Evolutionary conservation across 495 filamentous ascomycete species (phyloP).

Genomic region (Penicillium robsamsonii): DNA sequence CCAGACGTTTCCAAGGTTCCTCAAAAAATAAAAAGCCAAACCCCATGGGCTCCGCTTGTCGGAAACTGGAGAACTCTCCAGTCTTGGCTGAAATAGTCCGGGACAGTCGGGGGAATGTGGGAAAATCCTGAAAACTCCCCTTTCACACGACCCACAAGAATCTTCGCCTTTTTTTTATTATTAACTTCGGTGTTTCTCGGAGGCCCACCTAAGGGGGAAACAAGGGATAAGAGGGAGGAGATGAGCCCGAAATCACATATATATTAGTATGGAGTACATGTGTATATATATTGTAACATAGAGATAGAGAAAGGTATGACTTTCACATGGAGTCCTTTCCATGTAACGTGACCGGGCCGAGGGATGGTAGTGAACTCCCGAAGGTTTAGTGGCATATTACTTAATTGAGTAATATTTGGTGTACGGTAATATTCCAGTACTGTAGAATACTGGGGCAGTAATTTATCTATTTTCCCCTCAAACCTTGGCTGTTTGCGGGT

Average conservation of each 20-base stretch:
- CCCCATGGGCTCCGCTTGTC: conserved; percentile 5
- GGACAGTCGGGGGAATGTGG: conserved; percentile 7
- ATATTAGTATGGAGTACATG: too few species aligned
- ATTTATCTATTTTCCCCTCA: conserved; percentile 1
- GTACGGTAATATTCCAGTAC: not conserved
- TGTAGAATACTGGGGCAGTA: not conserved
- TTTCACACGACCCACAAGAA: conserved; percentile 1
- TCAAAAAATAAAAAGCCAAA: not conserved
- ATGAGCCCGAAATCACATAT: too few species aligned
- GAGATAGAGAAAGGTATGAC: too few species aligned
- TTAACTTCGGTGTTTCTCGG: conserved; percentile 2
- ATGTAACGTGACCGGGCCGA: conserved; percentile 15
- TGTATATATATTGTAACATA: too few species aligned
- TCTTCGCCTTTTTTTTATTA: not conserved
- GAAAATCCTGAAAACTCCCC: conserved; percentile 5
- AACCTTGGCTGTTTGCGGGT: conserved; percentile 3
- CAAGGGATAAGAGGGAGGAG: not conserved
- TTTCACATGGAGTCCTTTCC: not conserved
- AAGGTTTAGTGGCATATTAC: not conserved
- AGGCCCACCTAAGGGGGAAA: not conserved
- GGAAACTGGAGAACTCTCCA: conserved; percentile 7
- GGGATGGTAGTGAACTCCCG: not conserved
- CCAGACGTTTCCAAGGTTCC: not conserved
- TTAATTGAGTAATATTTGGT: not conserved
- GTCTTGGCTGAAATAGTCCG: conserved; percentile 2